phyloP scores from a whole-genome alignment of 805 yeast genomes.

The Kodamaea nitidulidarum region DNA sequence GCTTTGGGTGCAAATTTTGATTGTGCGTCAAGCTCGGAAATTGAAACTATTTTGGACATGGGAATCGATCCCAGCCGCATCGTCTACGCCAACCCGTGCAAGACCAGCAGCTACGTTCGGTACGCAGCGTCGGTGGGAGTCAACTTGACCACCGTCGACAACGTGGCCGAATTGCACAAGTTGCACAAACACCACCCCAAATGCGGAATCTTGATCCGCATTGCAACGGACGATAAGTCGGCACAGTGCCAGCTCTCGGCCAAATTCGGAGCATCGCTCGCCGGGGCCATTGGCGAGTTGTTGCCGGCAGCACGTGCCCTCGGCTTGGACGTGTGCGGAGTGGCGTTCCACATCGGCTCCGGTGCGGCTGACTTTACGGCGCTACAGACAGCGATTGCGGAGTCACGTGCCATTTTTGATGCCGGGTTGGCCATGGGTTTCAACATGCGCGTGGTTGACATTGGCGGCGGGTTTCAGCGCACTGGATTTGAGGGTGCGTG shows the following conservation, averaged over 20 bases:
- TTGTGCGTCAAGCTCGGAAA: slow-evolving; percentile 88
- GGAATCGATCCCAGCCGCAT: slow-evolving; percentile 67
- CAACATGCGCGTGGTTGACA: slow-evolving; percentile 59
- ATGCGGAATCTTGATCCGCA: slow-evolving; percentile 69
- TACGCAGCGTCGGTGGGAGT: slow-evolving; percentile 59
- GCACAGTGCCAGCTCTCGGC: slow-evolving; percentile 84
- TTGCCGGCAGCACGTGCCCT: slow-evolving; percentile 59
- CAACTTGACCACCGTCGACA: slow-evolving; percentile 82
- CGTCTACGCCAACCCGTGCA: slow-evolving; percentile 92
- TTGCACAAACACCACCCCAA: slow-evolving; percentile 63
- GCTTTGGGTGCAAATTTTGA: slow-evolving; percentile 75
- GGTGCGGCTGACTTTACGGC: slow-evolving; percentile 77
- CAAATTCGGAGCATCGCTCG: slow-evolving; percentile 79
- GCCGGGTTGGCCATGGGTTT: slow-evolving; percentile 45
- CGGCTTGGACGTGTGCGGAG: slow-evolving; percentile 69
- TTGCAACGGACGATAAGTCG: slow-evolving; percentile 82
- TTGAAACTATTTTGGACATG: slow-evolving; percentile 56
- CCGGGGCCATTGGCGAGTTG: slow-evolving; percentile 47
- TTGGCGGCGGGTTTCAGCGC: slow-evolving; percentile 89
- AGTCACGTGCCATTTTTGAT: slow-evolving; percentile 67
- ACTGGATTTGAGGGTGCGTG: slow-evolving; percentile 60
- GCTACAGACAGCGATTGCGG: slow-evolving; percentile 65
- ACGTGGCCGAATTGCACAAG: slow-evolving; percentile 77
- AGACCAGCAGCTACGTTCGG: slow-evolving; percentile 76
- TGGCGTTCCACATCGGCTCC: slow-evolving; percentile 94